Evolutionary conservation across 305 asterid species (phyloP).

Genomic region (Fraxinus baroniana): DNA sequence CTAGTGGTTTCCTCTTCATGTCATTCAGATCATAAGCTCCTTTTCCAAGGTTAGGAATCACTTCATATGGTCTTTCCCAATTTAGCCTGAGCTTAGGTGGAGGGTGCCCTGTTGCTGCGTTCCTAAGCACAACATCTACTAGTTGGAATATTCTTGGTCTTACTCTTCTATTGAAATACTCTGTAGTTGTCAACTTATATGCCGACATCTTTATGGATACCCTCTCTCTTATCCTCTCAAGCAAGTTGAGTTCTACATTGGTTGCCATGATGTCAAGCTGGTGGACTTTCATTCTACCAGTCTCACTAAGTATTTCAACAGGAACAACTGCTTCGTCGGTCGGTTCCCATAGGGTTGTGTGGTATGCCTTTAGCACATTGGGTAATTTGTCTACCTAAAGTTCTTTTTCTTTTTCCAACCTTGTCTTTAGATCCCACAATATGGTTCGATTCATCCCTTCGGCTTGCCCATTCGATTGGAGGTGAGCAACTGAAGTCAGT

Average conservation of each 20-base stretch:
- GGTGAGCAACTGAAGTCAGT: too few species aligned
- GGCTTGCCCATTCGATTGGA: background rate
- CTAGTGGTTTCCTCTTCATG: background rate
- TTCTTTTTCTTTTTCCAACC: background rate
- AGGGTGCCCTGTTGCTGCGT: background rate
- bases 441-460: background rate
- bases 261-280: background rate
- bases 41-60: background rate
- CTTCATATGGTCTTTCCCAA: background rate
- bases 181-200: too few species aligned
- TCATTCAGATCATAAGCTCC: background rate
- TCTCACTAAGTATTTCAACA: too few species aligned
- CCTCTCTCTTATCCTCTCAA: background rate
- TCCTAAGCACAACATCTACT: background rate
- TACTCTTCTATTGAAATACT: background rate
- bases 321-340: too few species aligned
- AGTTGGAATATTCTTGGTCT: too few species aligned
- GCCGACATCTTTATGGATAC: too few species aligned
- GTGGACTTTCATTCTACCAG: too few species aligned
- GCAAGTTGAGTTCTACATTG: background rate
- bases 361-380: too few species aligned
- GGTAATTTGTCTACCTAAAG: background rate
- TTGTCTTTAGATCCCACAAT: background rate
- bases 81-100: background rate
- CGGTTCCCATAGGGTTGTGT: too few species aligned